Base-by-base conservation (phyloP, 2,329 filamentous ascomycete genomes). In the Lecanicillium sp. region DNA sequence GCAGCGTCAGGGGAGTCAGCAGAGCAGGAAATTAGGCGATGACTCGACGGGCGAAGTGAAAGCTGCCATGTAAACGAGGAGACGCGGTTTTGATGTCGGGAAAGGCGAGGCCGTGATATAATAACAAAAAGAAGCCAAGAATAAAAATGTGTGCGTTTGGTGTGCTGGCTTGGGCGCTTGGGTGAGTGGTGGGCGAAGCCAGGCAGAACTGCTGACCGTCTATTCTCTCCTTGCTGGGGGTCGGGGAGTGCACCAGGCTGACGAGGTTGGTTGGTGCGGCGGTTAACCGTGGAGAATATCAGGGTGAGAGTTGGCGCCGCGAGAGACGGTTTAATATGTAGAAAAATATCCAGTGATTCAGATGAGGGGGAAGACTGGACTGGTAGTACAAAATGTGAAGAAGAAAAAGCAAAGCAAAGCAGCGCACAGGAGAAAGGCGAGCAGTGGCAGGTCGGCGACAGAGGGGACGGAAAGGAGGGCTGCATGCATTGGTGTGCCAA, bases 151-250 rank as follows among this genome's bases (percentile, higher is more conserved):
- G 26, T 21, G 33, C 20, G 11, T 36, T 11, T 37, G 33, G 14
- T 15, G 23, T 29, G 3, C 33, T 38, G 33, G 23, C 17, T 45
- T 45, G 33, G 33, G 43, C 43, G 43, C 24, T 45, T 38, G 43
- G 43, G 43, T 24, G 36, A 8, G 40, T 23, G 42, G 42, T 26
- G 33, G 42, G 33, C 24, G 24, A 45, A 38, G 33, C 21, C 43
- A 45, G 43, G 43, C 43, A 45, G 43, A 38, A 45, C 33, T 29
- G 43, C 33, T 45, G 43, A 45, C 43, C 33, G 43, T 45, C 15
- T 45, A 45, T 45, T 29, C n/a, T 45, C 43, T 26, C 43, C 43
- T 45, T 32, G 43, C 43, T 29, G 33, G 43, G 43, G 43, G 37
- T 33, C 29, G 43, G n/a, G n/a, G 19, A 23, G 43, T 20, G 19